Evolutionary conservation across 192 early-diverging fungal genomes (phyloP).

Genomic region (Gorgonomyces haynaldii): DNA sequence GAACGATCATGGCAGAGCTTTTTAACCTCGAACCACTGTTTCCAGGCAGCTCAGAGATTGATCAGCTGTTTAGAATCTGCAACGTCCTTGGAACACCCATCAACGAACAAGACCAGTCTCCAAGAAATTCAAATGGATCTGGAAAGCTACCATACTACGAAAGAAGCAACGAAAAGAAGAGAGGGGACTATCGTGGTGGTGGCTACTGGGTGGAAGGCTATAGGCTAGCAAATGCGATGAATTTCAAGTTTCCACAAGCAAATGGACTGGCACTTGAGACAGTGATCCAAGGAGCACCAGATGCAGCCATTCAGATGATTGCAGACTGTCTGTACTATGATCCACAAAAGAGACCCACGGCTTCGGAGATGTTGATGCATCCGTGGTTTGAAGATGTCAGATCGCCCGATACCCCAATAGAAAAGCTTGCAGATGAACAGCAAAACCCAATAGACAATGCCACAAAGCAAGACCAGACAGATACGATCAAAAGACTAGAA

Average conservation of each 20-base stretch:
- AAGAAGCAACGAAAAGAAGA: background rate
- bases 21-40: constrained; percentile 78
- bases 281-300: constrained; percentile 47
- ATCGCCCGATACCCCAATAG: background rate
- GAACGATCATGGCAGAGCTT: constrained; percentile 86
- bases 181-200: constrained; percentile 22
- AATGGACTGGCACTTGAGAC: constrained; percentile 30
- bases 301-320: constrained; percentile 47
- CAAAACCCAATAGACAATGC: no score
- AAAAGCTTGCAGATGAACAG: no score
- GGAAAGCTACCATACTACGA: background rate
- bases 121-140: constrained; percentile 3
- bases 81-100: constrained; percentile 65
- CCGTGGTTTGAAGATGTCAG: constrained; percentile 42
- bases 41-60: constrained; percentile 86
- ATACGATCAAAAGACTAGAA: no score
- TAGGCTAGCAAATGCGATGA: constrained; percentile 35
- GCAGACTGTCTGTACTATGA: constrained; percentile 67
- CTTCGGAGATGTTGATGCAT: constrained; percentile 54
- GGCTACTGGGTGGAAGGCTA: constrained; percentile 40
- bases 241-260: constrained; percentile 38
- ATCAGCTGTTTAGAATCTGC: constrained; percentile 81
- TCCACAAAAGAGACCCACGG: constrained; percentile 61
- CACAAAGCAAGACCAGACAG: no score
- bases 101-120: background rate